Evolutionary conservation across 2,329 filamentous ascomycete genomes (phyloP).

Genomic region (Alternaria arbusti): DNA sequence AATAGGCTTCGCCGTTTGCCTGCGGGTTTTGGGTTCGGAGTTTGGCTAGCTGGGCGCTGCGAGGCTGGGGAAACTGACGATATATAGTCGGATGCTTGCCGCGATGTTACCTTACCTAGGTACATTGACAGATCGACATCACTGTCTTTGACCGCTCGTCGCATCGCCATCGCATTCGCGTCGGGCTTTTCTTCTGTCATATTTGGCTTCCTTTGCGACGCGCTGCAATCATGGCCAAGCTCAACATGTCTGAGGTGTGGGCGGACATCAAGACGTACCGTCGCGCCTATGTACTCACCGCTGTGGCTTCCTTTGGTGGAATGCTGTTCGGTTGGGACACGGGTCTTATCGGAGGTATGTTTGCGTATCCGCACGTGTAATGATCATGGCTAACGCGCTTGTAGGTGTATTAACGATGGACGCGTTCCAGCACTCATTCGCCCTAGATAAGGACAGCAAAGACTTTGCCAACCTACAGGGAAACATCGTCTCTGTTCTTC

Average conservation of each 20-base stretch:
- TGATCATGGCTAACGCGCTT: not conserved
- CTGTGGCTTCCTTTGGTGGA: constrained; percentile 52
- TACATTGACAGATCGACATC: not conserved
- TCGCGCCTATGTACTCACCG: constrained; percentile 50
- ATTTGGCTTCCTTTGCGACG: not conserved
- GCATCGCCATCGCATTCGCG: not conserved
- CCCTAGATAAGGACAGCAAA: constrained; percentile 39
- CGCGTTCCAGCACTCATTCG: constrained; percentile 52
- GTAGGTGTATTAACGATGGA: constrained; percentile 52
- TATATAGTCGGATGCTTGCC: constrained; percentile 4
- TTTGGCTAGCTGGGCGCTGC: not conserved
- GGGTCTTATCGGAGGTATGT: constrained; percentile 37
- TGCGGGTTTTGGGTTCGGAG: constrained; percentile 8
- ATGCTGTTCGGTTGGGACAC: constrained; percentile 48
- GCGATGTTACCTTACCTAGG: not conserved
- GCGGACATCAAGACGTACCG: constrained; percentile 50
- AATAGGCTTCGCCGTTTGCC: not conserved
- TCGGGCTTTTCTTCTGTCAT: not conserved
- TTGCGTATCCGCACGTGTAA: not conserved
- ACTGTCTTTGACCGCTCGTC: not conserved
- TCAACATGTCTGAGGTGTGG: constrained; percentile 44
- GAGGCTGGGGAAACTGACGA: not conserved
- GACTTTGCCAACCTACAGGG: constrained; percentile 51
- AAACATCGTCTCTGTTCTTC: constrained; percentile 54
- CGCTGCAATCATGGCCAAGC: constrained; percentile 37